Percentiles rank a stretch among this genome's conserved stretches.
These are phyloP conservation scores for Metschnikowia shivogae DNA, from an alignment of 805 yeast species.

Conservation along the genomic window DNA sequence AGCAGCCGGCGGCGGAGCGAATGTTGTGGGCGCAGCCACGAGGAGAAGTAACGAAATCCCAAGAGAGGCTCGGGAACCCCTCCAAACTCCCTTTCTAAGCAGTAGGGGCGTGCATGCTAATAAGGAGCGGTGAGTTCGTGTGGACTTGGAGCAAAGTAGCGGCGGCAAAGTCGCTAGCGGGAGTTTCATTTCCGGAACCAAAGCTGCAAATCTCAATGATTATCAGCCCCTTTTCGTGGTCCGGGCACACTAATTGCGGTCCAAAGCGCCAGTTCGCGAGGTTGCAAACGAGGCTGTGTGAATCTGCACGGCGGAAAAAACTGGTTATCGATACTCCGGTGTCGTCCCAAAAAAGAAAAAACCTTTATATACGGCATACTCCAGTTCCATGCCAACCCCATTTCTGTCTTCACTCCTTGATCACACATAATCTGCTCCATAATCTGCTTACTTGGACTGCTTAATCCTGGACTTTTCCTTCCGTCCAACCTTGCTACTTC, in stretches of 20 bases:
- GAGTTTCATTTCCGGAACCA: too few relatives aligned
- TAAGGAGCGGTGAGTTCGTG: too few relatives aligned
- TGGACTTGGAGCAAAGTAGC: too few relatives aligned
- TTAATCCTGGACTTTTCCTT: background rate
- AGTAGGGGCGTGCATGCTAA: too few relatives aligned
- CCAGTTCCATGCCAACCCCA: background rate
- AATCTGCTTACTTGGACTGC: background rate
- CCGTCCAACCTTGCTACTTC: background rate
- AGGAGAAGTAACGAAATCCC: too few relatives aligned
- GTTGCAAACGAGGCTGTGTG: conserved; percentile 18
- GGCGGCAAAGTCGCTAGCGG: too few relatives aligned
- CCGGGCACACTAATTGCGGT: conserved; percentile 1
- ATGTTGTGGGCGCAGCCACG: too few relatives aligned
- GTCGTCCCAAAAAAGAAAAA: conserved; percentile 2
- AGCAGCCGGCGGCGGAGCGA: too few relatives aligned
- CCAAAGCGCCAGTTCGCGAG: background rate
- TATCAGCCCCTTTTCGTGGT: background rate
- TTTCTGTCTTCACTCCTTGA: background rate
- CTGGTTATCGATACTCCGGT: background rate
- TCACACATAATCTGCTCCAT: too few relatives aligned
- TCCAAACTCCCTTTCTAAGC: too few relatives aligned
- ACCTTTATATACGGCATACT: conserved; percentile 2
- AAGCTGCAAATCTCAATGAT: too few relatives aligned
- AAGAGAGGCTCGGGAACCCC: too few relatives aligned
- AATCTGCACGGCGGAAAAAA: conserved; percentile 9